Percentiles rank a stretch among this genome's conserved stretches.
These are phyloP conservation scores for Dendrobium huoshanense DNA, from an alignment of 106 monocot genomes.

Conservation along the genomic window DNA sequence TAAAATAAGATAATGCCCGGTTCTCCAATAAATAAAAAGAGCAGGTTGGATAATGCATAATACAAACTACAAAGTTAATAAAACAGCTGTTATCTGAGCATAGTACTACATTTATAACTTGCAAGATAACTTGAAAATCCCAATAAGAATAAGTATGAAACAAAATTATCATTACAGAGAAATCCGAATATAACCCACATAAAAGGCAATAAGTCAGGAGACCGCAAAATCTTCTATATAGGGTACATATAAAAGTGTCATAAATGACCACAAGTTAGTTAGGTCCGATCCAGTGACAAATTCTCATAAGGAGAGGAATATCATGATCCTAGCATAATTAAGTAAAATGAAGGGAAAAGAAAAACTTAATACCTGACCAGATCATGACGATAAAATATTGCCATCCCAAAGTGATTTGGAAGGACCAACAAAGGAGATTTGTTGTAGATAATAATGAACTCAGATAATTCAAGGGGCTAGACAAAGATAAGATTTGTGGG, in stretches of 20 bases:
- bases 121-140: not conserved
- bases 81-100: not conserved
- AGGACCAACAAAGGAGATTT: too few relatives aligned
- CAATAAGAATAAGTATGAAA: not conserved
- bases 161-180: not conserved
- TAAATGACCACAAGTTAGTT: not conserved
- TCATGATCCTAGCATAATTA: not conserved
- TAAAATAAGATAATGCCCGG: too few relatives aligned
- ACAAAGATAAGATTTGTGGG: too few relatives aligned
- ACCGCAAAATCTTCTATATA: too few relatives aligned
- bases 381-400: not conserved
- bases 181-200: not conserved
- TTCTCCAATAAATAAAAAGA: not conserved
- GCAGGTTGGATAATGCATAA: not conserved
- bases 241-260: not conserved
- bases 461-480: too few relatives aligned
- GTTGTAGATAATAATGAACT: too few relatives aligned
- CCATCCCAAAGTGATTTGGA: too few relatives aligned
- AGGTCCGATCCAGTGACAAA: not conserved
- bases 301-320: not conserved
- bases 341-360: not conserved
- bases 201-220: not conserved
- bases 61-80: not conserved
- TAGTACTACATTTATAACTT: not conserved
- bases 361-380: not conserved